A percentile compares a stretch with the other conserved stretches of the same genome.
Evolutionary conservation across 352 stramenopile species (phyloP).

Genomic region (Peronosclerospora sorghi): DNA sequence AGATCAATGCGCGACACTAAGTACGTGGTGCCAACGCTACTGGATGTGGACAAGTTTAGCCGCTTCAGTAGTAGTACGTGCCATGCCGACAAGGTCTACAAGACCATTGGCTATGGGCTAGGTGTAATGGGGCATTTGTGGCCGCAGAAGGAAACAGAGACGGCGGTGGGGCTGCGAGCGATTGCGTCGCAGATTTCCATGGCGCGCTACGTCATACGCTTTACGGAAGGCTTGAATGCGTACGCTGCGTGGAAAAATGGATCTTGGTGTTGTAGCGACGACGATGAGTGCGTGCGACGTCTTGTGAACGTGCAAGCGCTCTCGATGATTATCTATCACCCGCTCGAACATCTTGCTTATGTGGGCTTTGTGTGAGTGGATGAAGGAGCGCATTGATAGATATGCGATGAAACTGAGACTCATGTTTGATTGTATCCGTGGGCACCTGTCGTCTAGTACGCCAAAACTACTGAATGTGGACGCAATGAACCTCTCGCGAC

Average conservation of each 20-base stretch:
- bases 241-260: slow-evolving; percentile 65
- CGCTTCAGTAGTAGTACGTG: slow-evolving; percentile 47
- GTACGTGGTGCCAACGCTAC: slow-evolving; percentile 13
- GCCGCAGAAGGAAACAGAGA: slow-evolving; percentile 12
- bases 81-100: slow-evolving; percentile 74
- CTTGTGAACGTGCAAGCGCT: slow-evolving; percentile 59
- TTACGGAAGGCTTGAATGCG: slow-evolving; percentile 62
- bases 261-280: slow-evolving; percentile 69
- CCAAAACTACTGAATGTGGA: slow-evolving; percentile 70
- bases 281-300: slow-evolving; percentile 43
- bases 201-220: slow-evolving; percentile 70
- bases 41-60: slow-evolving; percentile 66
- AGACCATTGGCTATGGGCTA: slow-evolving; percentile 67
- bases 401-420: neutral
- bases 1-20: slow-evolving; percentile 10
- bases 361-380: slow-evolving; percentile 64
- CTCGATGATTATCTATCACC: slow-evolving; percentile 81
- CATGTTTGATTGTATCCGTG: neutral
- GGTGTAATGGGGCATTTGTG: slow-evolving; percentile 45
- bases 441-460: slow-evolving; percentile 31
- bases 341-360: slow-evolving; percentile 77
- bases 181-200: slow-evolving; percentile 67
- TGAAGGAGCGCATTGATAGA: neutral
- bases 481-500: slow-evolving; percentile 49
- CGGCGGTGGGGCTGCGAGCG: slow-evolving; percentile 40